Evolutionary conservation across 2,329 filamentous ascomycete species (phyloP).

Genomic region (Penicillium concentricum): DNA sequence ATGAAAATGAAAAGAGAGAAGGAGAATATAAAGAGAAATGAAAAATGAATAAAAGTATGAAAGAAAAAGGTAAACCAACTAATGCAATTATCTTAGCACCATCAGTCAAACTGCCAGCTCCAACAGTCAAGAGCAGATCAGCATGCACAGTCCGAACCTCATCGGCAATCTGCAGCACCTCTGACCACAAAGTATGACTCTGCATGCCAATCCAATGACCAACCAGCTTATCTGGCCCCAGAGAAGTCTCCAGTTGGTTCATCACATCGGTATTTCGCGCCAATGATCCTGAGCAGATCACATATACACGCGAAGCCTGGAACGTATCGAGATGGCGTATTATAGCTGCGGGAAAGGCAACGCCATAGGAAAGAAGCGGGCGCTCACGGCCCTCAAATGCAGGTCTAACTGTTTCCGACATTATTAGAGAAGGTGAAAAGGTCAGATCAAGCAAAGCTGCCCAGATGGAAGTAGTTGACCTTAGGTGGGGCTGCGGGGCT

Average conservation of each 20-base stretch:
- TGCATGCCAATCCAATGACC: conserved; percentile 53
- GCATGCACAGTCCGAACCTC: conserved; percentile 41
- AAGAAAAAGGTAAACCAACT: conserved; percentile 25
- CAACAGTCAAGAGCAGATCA: conserved; percentile 56
- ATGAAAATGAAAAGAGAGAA: not conserved
- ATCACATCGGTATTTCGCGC: conserved; percentile 49
- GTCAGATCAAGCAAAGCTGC: not conserved
- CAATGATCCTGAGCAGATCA: conserved; percentile 53
- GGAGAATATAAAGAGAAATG: not conserved
- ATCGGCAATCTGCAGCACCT: conserved; percentile 50
- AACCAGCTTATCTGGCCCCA: conserved; percentile 42
- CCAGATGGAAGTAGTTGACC: too few relatives aligned
- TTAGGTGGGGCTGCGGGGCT: too few relatives aligned
- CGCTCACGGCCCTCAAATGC: conserved; percentile 37
- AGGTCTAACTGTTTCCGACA: conserved; percentile 36
- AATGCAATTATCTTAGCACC: conserved; percentile 54
- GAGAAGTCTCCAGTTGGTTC: conserved; percentile 39
- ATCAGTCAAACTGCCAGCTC: conserved; percentile 58
- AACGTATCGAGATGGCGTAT: conserved; percentile 50
- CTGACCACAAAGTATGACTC: conserved; percentile 55
- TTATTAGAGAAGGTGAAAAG: conserved; percentile 1
- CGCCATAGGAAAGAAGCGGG: conserved; percentile 49
- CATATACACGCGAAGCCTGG: conserved; percentile 48
- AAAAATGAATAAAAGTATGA: not conserved
- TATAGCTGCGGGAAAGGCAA: conserved; percentile 48